phyloP scores from a whole-genome alignment of 2,329 filamentous ascomycete genomes.

The Alternaria brassicae region DNA sequence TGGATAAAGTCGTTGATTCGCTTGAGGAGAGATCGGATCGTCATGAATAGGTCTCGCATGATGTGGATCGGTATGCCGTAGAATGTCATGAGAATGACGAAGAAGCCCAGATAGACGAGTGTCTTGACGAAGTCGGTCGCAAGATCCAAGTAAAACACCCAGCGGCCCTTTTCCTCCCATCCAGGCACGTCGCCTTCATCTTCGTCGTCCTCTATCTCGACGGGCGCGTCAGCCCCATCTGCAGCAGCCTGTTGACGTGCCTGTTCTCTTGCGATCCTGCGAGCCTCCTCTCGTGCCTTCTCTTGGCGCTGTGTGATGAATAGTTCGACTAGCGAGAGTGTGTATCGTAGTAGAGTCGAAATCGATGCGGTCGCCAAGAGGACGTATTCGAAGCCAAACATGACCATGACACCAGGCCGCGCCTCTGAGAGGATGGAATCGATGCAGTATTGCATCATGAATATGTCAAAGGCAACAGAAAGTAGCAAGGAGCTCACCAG shows the following conservation, averaged over 20 bases:
- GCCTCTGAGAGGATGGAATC: constrained; percentile 85
- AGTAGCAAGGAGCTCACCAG: constrained; percentile 79
- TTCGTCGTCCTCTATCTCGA: constrained; percentile 72
- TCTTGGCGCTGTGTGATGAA: constrained; percentile 78
- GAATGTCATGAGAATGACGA: constrained; percentile 89
- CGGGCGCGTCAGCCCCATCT: constrained; percentile 48
- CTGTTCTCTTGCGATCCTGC: constrained; percentile 62
- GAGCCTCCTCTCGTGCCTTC: constrained; percentile 60
- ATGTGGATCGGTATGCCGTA: constrained; percentile 97
- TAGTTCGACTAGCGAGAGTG: constrained; percentile 78
- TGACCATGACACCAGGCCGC: constrained; percentile 98
- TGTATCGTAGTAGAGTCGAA: constrained; percentile 80
- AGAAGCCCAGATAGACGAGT: constrained; percentile 87
- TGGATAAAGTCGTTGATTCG: constrained; percentile 86
- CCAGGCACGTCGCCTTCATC: constrained; percentile 94
- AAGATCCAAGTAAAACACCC: constrained; percentile 87
- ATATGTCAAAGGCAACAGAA: constrained; percentile 79
- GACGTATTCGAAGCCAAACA: constrained; percentile 98
- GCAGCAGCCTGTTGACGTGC: constrained; percentile 66
- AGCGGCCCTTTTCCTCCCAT: constrained; percentile 96
- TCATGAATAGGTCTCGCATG: constrained; percentile 93
- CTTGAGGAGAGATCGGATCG: constrained; percentile 88
- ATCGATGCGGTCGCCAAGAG: constrained; percentile 80
- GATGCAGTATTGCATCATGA: constrained; percentile 81
- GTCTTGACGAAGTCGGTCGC: constrained; percentile 90